Evolutionary conservation across 2,329 filamentous ascomycete genomes (phyloP).

Genomic region (Curvularia hawaiiensis): DNA sequence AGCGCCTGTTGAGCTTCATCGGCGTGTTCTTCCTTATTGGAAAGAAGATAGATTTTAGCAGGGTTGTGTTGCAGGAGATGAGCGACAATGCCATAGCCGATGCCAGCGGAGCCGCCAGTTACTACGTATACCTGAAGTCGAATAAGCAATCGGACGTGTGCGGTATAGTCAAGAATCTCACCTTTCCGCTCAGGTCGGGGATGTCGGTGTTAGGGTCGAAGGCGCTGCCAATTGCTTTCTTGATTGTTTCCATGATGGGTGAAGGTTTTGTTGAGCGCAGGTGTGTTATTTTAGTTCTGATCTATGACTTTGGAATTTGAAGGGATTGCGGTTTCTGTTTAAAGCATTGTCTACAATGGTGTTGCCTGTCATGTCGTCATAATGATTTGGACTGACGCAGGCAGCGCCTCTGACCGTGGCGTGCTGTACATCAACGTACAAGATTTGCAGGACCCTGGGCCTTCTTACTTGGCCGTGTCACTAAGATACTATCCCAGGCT

Average conservation of each 20-base stretch:
- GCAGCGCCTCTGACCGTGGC: not conserved
- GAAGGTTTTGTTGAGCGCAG: not conserved
- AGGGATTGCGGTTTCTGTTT: not conserved
- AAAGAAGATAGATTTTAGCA: constrained; percentile 55
- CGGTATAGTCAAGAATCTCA: constrained; percentile 10
- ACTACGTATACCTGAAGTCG: constrained; percentile 51
- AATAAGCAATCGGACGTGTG: not conserved
- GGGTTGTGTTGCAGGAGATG: constrained; percentile 59
- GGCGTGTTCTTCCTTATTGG: constrained; percentile 57
- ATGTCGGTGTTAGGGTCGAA: constrained; percentile 50
- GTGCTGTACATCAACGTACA: not conserved
- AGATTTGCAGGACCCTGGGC: not conserved
- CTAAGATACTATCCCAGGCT: not conserved
- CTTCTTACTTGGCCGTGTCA: fast-evolving
- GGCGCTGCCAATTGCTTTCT: constrained; percentile 16
- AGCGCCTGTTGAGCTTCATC: constrained; percentile 52
- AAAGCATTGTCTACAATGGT: not conserved
- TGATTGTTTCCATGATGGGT: constrained; percentile 32
- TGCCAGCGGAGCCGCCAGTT: constrained; percentile 57
- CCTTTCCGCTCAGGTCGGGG: constrained; percentile 49
- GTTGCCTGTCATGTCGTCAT: constrained; percentile 24
- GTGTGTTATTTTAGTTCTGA: not conserved
- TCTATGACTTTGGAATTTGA: not conserved
- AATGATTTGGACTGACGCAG: constrained; percentile 11
- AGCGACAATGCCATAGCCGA: constrained; percentile 58